Evolutionary conservation across 306 rosid species (phyloP), one percentile per base, ranked within the genome.

Genomic region (Cyclanthera cordifolia): DNA sequence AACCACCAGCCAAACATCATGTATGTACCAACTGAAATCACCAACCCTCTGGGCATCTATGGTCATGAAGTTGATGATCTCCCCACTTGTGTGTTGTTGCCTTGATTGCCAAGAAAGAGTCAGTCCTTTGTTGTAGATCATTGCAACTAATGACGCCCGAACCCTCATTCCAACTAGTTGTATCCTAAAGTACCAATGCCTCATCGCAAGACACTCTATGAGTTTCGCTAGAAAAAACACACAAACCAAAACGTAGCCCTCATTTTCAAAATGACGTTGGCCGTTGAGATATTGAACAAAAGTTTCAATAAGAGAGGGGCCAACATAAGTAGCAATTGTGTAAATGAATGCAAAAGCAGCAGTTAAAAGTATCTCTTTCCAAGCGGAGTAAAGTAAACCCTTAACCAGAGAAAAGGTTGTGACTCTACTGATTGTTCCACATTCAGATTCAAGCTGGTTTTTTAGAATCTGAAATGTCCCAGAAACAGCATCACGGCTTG

Each of bases 21-120:
- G 95, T 83, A 92, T 54, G 70, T 81, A 82, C 95, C 90, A 81
- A 75, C 75, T 51, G 77, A 81, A 87, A 0, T 84, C 85, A 24
- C 95, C 90, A 7, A 91, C 47, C 68, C 95, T 82, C 71, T 70
- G 87, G 23, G 96, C 97, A 79, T 91, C 97, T 74, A 91, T 88
- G 2, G 95, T 81, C 90, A 91, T 74, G 67, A 89, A 87, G 73
- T 91, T 91, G 70, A 91, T 81, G 39, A 87, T 85, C 79, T 89
- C 90, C 1, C 97, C 96, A 2, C 83, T 82, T 16, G 87, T 85
- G 66, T 58, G 81, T 4, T 59, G 78, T 53, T 82, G 87, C 77
- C 82, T 84, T 9, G 95, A 85, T 59, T 78, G 85, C 74, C 82
- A 53, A 0, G 96, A 86, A 59, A 91, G 85, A 25, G 82, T 85